These are phyloP conservation scores for Candida coquimbonensis DNA, from an alignment of 805 yeast genomes.

Conservation along the genomic window DNA sequence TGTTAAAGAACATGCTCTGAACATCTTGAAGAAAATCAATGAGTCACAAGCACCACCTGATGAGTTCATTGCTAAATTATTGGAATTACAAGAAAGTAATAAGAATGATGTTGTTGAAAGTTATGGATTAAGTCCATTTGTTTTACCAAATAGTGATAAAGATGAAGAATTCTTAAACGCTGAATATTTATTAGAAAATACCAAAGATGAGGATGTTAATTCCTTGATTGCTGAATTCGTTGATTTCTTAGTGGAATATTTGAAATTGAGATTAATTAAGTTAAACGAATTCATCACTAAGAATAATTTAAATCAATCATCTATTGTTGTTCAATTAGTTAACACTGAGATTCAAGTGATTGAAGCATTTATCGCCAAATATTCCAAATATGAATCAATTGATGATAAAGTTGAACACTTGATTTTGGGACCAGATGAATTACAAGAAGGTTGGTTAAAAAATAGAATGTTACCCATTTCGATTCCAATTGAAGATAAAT, in stretches of 20 bases:
- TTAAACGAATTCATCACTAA: slow-evolving; percentile 4
- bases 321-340: slow-evolving; percentile 15
- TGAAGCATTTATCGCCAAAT: slow-evolving; percentile 3
- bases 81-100: slow-evolving; percentile 14
- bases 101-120: slow-evolving; percentile 18
- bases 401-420: slow-evolving; percentile 13
- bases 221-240: slow-evolving; percentile 15
- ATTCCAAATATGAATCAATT: background rate
- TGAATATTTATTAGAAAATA: slow-evolving; percentile 8
- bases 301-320: background rate
- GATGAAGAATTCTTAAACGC: slow-evolving; percentile 9
- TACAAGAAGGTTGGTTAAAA: slow-evolving; percentile 20
- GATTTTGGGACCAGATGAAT: slow-evolving; percentile 15
- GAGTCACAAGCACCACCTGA: slow-evolving; percentile 6
- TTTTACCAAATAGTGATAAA: slow-evolving; percentile 9
- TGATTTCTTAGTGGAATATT: slow-evolving; percentile 14
- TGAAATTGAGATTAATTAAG: slow-evolving; percentile 3
- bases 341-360: slow-evolving; percentile 13
- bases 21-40: slow-evolving; percentile 11
- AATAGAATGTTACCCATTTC: slow-evolving; percentile 18
- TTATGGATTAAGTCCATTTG: slow-evolving; percentile 17
- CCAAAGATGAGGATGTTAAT: slow-evolving; percentile 17
- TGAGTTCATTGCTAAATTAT: slow-evolving; percentile 9
- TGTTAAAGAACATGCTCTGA: slow-evolving; percentile 12
- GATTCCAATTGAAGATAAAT: slow-evolving; percentile 7